Evolutionary conservation across 1,139 yeast species (phyloP).

Genomic region (Diutina neorugosa): DNA sequence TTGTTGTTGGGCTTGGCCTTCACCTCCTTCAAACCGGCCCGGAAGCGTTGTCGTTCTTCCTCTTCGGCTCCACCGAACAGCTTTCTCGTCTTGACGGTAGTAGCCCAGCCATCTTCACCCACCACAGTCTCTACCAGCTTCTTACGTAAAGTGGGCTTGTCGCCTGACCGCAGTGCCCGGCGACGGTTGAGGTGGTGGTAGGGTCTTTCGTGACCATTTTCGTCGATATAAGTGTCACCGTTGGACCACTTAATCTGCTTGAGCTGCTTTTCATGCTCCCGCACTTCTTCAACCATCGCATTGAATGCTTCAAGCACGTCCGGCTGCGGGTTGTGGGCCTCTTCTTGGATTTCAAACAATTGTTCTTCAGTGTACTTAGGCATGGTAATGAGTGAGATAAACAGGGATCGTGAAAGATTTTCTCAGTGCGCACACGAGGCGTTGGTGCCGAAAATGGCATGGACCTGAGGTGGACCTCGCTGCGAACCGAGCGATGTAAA

Average conservation of each 20-base stretch:
- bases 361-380: conserved; percentile 60
- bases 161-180: conserved; percentile 44
- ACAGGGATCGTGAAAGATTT: background rate
- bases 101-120: conserved; percentile 79
- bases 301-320: conserved; percentile 55
- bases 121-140: conserved; percentile 44
- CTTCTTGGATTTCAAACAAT: conserved; percentile 43
- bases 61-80: conserved; percentile 37
- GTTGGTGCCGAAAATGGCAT: background rate
- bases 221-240: conserved; percentile 39
- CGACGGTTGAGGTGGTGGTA: conserved; percentile 43
- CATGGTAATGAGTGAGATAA: background rate
- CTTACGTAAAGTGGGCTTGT: conserved; percentile 39
- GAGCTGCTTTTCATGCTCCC: conserved; percentile 25
- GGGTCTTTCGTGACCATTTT: conserved; percentile 34
- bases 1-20: conserved; percentile 61
- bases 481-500: too few species aligned
- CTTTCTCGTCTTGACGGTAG: conserved; percentile 37
- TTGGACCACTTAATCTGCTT: conserved; percentile 23
- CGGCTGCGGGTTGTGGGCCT: conserved; percentile 48
- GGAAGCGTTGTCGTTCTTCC: conserved; percentile 36
- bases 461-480: background rate
- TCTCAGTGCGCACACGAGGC: conserved; percentile 3
- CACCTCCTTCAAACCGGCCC: conserved; percentile 29
- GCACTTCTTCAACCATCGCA: conserved; percentile 53